Conservation (phyloP, 1,139 yeast species). For the Yamadazyma buinensis region DNA sequence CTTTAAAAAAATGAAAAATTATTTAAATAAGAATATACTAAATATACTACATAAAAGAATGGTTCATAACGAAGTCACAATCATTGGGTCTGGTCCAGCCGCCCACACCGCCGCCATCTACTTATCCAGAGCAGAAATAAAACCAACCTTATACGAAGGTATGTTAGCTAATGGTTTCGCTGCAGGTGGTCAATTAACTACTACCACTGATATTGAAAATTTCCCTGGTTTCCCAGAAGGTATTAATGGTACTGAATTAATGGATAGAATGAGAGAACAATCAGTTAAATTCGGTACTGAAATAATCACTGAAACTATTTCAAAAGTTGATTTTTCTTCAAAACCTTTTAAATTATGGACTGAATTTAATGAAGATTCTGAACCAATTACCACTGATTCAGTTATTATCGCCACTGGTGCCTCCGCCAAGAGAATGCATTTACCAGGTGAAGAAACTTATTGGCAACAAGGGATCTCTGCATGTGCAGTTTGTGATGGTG, state of each 20-base stretch:
- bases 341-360: slow-evolving; percentile 97
- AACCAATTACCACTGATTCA: slow-evolving; percentile 89
- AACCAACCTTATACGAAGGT: slow-evolving; percentile 93
- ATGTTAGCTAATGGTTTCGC: slow-evolving; percentile 97
- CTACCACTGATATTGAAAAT: slow-evolving; percentile 96
- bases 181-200: slow-evolving; percentile 97
- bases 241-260: slow-evolving; percentile 79
- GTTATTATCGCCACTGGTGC: slow-evolving; percentile 96
- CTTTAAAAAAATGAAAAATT: background rate
- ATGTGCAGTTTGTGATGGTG: slow-evolving; percentile 99
- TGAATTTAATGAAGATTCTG: slow-evolving; percentile 85
- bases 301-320: slow-evolving; percentile 87
- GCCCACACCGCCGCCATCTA: slow-evolving; percentile 99
- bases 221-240: slow-evolving; percentile 98
- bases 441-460: slow-evolving; percentile 95
- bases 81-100: slow-evolving; percentile 98
- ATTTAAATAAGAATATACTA: background rate
- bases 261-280: slow-evolving; percentile 93
- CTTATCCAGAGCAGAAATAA: slow-evolving; percentile 91
- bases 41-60: slow-evolving; percentile 40
- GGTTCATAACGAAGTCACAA: slow-evolving; percentile 87
- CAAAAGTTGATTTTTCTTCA: slow-evolving; percentile 81
- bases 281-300: slow-evolving; percentile 85
- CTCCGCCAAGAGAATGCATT: slow-evolving; percentile 85
- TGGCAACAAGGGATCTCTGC: slow-evolving; percentile 99